phyloP scores from a whole-genome alignment of 345 rosid genomes.

The Passiflora organensis region DNA sequence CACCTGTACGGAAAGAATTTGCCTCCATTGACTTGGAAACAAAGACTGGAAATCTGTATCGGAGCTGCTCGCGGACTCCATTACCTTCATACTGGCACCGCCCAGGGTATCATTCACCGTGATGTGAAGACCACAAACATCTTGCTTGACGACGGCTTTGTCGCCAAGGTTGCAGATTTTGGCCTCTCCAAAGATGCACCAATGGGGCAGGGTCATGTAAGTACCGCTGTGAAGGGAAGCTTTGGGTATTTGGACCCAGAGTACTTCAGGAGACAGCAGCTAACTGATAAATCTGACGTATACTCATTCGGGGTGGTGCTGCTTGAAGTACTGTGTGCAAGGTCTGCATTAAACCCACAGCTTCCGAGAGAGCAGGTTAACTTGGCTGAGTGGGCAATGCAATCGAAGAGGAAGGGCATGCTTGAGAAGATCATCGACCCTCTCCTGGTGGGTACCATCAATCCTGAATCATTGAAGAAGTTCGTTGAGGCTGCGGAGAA shows the following conservation, averaged over 20 bases:
- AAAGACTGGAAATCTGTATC: slow-evolving; percentile 67
- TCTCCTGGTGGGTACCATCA: slow-evolving; percentile 37
- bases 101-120: slow-evolving; percentile 84
- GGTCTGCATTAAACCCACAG: slow-evolving; percentile 58
- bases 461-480: slow-evolving; percentile 58
- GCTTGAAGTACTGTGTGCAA: slow-evolving; percentile 55
- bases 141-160: slow-evolving; percentile 65
- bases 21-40: slow-evolving; percentile 68
- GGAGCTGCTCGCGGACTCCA: slow-evolving; percentile 83
- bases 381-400: slow-evolving; percentile 72
- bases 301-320: slow-evolving; percentile 67
- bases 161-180: slow-evolving; percentile 78
- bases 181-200: slow-evolving; percentile 75
- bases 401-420: slow-evolving; percentile 42
- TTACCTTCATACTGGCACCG: slow-evolving; percentile 82
- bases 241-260: slow-evolving; percentile 63
- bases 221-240: slow-evolving; percentile 57
- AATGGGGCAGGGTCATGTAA: slow-evolving; percentile 66
- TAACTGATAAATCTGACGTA: slow-evolving; percentile 61
- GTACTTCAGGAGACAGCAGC: slow-evolving; percentile 60
- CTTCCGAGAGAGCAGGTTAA: slow-evolving; percentile 67
- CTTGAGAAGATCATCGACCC: slow-evolving; percentile 49
- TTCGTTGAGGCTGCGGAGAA: slow-evolving; percentile 57
- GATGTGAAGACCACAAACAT: slow-evolving; percentile 83
- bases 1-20: slow-evolving; percentile 66